phyloP scores from a whole-genome alignment of 2,329 filamentous ascomycete species.

The Cladophialophora carrionii region DNA sequence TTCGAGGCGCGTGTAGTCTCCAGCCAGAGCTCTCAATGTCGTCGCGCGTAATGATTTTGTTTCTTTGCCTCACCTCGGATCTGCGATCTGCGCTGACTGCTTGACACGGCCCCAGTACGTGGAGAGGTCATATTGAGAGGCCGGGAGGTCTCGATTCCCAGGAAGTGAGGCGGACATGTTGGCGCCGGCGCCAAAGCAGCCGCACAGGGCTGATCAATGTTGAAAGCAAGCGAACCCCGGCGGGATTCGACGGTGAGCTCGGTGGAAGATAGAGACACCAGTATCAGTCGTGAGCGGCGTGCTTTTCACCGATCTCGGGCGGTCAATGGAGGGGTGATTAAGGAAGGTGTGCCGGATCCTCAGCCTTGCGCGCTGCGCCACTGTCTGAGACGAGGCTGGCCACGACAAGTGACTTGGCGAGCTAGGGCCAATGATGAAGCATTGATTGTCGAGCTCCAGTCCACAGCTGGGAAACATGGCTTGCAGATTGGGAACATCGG shows the following conservation, averaged over 20 bases:
- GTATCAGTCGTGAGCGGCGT: neutral
- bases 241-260: neutral
- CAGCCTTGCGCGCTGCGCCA: neutral
- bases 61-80: conserved; percentile 77
- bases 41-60: conserved; percentile 8
- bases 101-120: conserved; percentile 95
- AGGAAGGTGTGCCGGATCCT: conserved; percentile 3
- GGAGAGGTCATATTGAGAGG: conserved; percentile 86
- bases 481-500: neutral
- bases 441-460: neutral
- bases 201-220: neutral
- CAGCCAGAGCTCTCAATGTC: conserved; percentile 4
- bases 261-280: neutral
- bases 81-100: conserved; percentile 85
- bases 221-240: neutral
- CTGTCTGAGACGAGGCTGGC: neutral
- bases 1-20: conserved; percentile 5
- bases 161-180: conserved; percentile 65
- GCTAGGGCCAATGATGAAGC: neutral
- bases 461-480: neutral
- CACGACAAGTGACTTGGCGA: neutral
- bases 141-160: conserved; percentile 77
- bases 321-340: conserved; percentile 1
- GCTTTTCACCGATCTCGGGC: neutral
- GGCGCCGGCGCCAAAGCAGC: conserved; percentile 17